Conservation (phyloP, 108 stramenopile species). For the Cylindrotheca fusiformis region DNA sequence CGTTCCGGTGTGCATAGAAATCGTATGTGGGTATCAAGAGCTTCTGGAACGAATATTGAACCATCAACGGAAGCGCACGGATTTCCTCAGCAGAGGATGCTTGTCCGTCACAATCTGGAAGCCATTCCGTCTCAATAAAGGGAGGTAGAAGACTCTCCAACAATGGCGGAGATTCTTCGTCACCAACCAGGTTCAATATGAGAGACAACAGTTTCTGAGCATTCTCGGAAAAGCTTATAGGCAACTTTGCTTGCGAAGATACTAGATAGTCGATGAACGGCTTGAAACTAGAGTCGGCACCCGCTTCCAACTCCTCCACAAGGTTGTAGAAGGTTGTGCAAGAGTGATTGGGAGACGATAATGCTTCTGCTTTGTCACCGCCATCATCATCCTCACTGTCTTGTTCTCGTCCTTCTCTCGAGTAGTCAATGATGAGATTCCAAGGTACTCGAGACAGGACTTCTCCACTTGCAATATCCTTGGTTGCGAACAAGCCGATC, state of each 20-base stretch:
- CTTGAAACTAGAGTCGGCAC: conserved; percentile 29
- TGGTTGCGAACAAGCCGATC: conserved; percentile 32
- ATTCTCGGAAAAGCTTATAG: background rate
- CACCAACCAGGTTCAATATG: background rate
- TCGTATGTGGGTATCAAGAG: conserved; percentile 32
- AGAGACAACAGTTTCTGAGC: background rate
- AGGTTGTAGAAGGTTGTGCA: background rate
- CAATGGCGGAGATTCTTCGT: conserved; percentile 22
- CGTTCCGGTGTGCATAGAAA: conserved; percentile 48
- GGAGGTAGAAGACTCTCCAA: too few relatives aligned
- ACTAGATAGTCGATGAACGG: conserved; percentile 73
- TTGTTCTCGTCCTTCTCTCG: too few relatives aligned
- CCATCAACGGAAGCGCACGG: too few relatives aligned
- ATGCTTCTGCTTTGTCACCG: background rate
- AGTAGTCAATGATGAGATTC: conserved; percentile 11
- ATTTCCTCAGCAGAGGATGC: too few relatives aligned
- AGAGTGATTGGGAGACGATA: background rate
- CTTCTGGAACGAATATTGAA: conserved; percentile 33
- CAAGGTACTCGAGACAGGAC: conserved; percentile 29
- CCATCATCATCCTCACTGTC: background rate
- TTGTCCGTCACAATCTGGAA: too few relatives aligned
- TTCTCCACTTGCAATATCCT: conserved; percentile 17
- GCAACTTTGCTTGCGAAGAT: background rate
- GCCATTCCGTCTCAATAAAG: too few relatives aligned
- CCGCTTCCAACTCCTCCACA: conserved; percentile 15